phyloP scores from a whole-genome alignment of 2,329 filamentous ascomycete genomes.

The Penicillium sp. region DNA sequence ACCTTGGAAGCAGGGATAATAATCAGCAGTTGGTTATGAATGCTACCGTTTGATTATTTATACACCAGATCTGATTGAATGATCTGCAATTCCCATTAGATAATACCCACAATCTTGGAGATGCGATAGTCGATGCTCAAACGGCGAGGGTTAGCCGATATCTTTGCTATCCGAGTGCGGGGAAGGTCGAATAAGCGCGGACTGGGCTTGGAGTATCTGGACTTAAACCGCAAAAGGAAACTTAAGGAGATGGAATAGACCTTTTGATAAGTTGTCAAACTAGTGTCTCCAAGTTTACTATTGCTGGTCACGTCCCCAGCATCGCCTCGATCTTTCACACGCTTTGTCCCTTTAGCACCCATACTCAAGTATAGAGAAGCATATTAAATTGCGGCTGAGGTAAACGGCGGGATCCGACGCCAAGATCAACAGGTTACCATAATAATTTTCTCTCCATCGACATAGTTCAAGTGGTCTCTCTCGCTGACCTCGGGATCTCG shows the following conservation, averaged over 20 bases:
- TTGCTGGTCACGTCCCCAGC: too few species aligned
- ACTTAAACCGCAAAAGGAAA: conserved; percentile 14
- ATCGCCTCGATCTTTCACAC: too few species aligned
- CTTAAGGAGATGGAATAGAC: conserved; percentile 12
- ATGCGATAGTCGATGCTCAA: background rate
- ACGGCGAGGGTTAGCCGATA: conserved; percentile 7
- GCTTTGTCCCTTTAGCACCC: too few species aligned
- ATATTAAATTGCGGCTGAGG: too few species aligned
- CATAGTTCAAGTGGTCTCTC: too few species aligned
- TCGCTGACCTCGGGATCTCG: too few species aligned
- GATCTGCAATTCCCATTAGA: conserved; percentile 1
- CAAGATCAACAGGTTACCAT: too few species aligned
- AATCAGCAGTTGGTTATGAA: background rate
- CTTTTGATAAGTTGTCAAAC: background rate
- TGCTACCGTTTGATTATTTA: conserved; percentile 1
- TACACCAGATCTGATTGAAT: conserved; percentile 1
- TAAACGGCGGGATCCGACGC: too few species aligned
- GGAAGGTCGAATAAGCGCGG: conserved; percentile 8
- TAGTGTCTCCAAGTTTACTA: too few species aligned
- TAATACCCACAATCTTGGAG: conserved; percentile 2
- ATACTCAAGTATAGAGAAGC: too few species aligned
- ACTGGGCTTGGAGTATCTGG: conserved; percentile 7
- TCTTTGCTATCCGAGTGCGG: conserved; percentile 14
- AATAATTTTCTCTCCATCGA: too few species aligned
- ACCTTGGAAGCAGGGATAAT: background rate